Evolutionary conservation across 2,329 filamentous ascomycete species (phyloP), one percentile per base, ranked within the genome.

Genomic region (Colletotrichum tofieldiae): DNA sequence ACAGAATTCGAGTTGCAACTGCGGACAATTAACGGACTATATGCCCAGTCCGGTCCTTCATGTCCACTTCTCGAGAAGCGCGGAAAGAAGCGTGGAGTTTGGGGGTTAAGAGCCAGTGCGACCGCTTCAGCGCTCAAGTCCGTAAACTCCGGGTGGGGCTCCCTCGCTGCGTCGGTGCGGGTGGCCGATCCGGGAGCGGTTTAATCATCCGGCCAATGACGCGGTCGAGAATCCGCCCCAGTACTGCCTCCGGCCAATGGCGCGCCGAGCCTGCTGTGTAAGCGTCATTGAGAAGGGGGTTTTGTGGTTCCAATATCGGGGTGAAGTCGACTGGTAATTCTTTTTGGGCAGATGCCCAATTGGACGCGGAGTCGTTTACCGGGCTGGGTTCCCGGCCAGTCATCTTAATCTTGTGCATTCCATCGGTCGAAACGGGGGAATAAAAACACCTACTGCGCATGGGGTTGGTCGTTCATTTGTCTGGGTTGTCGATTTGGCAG

Each of bases 1-100:
- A 16, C 39, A 23, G 16, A 2, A 29, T 2, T 11, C 1, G 7
- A 37, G 54, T 39, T n/a, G 26, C n/a, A 16, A 20, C 6, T 1
- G 20, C 65, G 65, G 65, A 37, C 1, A 54, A 37, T 54, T 47
- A 26, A 45, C 65, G 65, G 65, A 67, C 65, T 43, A 45, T 35
- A 7, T 6, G 4, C 6, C 12, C 2, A 32, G 47, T 54, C 65
- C 65, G 65, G 5, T 16, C 51, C 26, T 35, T 26, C 18, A 9
- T 2, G 5, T 20, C 29, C 7, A 11, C n/a, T 9, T 20, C 7
- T 39, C 4, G 3, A 2, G 37, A 7, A 26, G 35, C 6, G 6
- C 7, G 29, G 45, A n/a, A 45, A 18, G 16, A 26, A n/a, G n/a
- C 37, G 14, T 51, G 55, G 39, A 35, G 29, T 47, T 55, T 45